These are phyloP conservation scores for Jaenimonas drosophilae DNA, from an alignment of 208 protist species.

Conservation along the genomic window DNA sequence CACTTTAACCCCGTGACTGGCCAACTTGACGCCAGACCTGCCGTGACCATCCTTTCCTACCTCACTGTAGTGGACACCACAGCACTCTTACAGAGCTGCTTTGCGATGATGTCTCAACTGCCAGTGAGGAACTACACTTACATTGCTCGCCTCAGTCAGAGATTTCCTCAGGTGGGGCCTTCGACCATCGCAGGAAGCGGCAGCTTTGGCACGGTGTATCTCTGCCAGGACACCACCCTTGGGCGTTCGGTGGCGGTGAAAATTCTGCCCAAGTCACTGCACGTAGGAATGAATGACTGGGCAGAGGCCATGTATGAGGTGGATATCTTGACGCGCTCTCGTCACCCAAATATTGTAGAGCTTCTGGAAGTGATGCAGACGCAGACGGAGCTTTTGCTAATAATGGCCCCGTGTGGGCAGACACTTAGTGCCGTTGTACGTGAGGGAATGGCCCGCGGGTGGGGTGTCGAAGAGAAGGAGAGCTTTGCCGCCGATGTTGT, in stretches of 20 bases:
- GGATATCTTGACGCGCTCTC: constrained; percentile 23
- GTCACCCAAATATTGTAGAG: constrained; percentile 43
- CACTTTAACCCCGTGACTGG: constrained; percentile 16
- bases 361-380: constrained; percentile 72
- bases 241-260: constrained; percentile 46
- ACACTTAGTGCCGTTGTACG: no score
- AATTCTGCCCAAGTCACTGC: constrained; percentile 26
- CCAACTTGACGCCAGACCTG: constrained; percentile 15
- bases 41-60: constrained; percentile 42
- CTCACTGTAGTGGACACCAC: constrained; percentile 24
- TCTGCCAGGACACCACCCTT: constrained; percentile 46
- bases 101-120: constrained; percentile 39
- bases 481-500: constrained; percentile 53
- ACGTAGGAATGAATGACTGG: constrained; percentile 29
- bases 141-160: no score
- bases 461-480: no score
- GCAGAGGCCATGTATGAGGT: constrained; percentile 37
- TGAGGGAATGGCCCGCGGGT: no score
- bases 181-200: no score
- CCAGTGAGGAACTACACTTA: constrained; percentile 31
- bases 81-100: constrained; percentile 54
- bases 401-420: constrained; percentile 68
- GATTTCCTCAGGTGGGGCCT: no score
- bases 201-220: constrained; percentile 58
- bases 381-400: constrained; percentile 31